phyloP scores from a whole-genome alignment of 371 early-diverging fungal genomes.

The Mortierella sp. region DNA sequence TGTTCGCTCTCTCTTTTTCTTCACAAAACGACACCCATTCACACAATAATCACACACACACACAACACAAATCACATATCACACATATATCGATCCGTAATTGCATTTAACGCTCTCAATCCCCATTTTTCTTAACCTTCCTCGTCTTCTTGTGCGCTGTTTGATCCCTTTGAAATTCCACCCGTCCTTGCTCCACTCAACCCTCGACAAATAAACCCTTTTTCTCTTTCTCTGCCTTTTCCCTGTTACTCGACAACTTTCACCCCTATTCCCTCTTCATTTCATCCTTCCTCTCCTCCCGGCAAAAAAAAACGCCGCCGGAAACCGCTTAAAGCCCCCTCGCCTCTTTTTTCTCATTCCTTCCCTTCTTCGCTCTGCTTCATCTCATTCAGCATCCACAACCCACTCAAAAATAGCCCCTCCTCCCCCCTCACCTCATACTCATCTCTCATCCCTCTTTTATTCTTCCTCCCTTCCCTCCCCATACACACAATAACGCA shows the following conservation, averaged over 20 bases:
- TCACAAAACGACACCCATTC: background rate
- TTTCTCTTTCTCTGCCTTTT: background rate
- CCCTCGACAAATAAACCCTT: background rate
- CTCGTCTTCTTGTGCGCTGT: background rate
- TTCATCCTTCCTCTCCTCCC: background rate
- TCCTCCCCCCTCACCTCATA: background rate
- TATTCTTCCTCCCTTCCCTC: background rate
- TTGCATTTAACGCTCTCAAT: constrained; percentile 10
- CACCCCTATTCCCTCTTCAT: background rate
- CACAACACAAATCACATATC: background rate
- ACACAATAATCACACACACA: background rate
- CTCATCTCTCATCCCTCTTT: background rate
- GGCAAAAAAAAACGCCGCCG: background rate
- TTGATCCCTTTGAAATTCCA: background rate
- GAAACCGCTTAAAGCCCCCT: background rate
- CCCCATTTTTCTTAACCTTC: background rate
- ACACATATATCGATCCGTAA: background rate
- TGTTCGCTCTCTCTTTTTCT: background rate
- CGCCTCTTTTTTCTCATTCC: background rate
- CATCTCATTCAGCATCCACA: constrained; percentile 12
- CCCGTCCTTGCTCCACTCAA: background rate
- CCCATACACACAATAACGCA: background rate
- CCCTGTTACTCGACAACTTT: background rate
- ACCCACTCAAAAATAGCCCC: background rate
- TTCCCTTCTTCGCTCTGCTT: background rate